Base-by-base conservation (phyloP, 208 protist species). In the Acanthamoeba castellanii region DNA sequence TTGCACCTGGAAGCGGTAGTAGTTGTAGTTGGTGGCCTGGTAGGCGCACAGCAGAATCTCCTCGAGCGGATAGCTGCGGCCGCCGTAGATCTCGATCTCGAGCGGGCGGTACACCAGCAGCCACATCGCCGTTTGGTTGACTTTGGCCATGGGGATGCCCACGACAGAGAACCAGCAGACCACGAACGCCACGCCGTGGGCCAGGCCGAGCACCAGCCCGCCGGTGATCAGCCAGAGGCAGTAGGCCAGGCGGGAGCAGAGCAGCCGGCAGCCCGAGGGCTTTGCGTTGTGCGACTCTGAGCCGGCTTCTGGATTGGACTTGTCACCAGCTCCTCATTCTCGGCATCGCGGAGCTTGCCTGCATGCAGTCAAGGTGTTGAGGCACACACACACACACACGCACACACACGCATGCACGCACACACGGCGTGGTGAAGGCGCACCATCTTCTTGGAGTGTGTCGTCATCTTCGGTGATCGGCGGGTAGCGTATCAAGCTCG, bases 121-220 rank as follows among this genome's bases (percentile, higher is more conserved):
- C 72, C 32, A 47, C 34, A 47, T 47, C 8, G 72, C 72, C 1
- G 72, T n/a, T 16, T 81, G 72, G 42, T 81, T 81, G 13, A 97
- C 94, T 37, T 97, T 97, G 30, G 96, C 94, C 25, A 96, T 97
- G 59, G 96, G 96, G 68, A 97, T 97, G 72, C 50, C 72, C 47
- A 97, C 68, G 30, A 97, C 95, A 16, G 95, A n/a, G 37, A 97
- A 59, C 95, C 96, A 97, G 32, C 78, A 89, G 22, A 97, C 25
- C 18, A n/a, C 18, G 50, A 74, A 95, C 3, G 94, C 59, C 20
- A 94, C 30, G 32, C 9, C 27, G 88, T 95, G 59, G 16, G 92
- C 7, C 34, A 81, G 20, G 6, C 34, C 32, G 18, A 97, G 61
- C 9, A 96, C 27, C 50, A 95, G 57, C 37, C 72, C 72, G 42